Conservation (phyloP, 768 basidiomycete species). For the Terana coerulea region DNA sequence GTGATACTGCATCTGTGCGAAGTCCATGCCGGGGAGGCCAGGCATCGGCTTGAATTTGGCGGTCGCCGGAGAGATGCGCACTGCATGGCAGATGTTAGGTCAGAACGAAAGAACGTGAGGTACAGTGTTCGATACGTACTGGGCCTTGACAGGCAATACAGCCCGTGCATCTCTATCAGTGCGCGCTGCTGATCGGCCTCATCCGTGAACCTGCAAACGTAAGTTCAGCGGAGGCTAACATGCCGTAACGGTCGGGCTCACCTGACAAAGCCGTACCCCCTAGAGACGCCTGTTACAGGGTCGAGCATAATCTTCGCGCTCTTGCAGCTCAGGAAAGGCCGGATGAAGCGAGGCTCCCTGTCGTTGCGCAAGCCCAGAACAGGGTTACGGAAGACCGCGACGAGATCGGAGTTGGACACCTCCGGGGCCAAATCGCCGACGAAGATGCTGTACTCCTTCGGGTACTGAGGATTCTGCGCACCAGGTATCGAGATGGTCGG, state of each 20-base stretch:
- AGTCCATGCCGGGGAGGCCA: constrained; percentile 29
- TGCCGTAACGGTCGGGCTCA: constrained; percentile 28
- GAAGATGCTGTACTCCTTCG: constrained; percentile 91
- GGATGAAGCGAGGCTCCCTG: constrained; percentile 83
- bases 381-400: constrained; percentile 88
- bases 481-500: constrained; percentile 30
- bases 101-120: constrained; percentile 4
- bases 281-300: constrained; percentile 81
- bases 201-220: constrained; percentile 68
- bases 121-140: constrained; percentile 46
- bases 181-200: constrained; percentile 88
- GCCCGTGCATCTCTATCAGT: constrained; percentile 86
- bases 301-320: constrained; percentile 96
- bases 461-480: constrained; percentile 50
- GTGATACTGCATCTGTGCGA: constrained; percentile 43
- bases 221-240: constrained; percentile 14
- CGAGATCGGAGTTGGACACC: constrained; percentile 93
- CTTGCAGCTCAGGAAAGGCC: constrained; percentile 88
- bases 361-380: constrained; percentile 82
- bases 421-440: constrained; percentile 93
- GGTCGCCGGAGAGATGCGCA: constrained; percentile 89
- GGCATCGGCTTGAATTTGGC: constrained; percentile 76
- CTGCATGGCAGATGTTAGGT: constrained; percentile 41
- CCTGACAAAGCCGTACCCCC: constrained; percentile 94
- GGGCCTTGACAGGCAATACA: constrained; percentile 85